phyloP scores from a whole-genome alignment of 1,284 basidiomycete genomes.

The Sparassis latifolia region DNA sequence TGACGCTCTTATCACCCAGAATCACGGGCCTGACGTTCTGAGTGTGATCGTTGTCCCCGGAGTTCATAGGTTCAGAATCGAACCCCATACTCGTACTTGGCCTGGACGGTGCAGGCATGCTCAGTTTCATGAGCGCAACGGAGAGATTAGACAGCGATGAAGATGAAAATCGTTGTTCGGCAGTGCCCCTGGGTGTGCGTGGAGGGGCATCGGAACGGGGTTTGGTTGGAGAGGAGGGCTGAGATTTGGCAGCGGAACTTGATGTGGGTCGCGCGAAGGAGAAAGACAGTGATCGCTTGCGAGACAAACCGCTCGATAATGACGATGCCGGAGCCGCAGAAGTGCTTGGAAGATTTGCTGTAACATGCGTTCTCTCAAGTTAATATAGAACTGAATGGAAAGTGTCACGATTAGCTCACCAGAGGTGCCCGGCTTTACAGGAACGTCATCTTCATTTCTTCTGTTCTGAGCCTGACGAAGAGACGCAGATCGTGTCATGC shows the following conservation, averaged over 20 bases:
- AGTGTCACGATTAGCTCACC: too few species aligned
- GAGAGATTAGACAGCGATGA: slow-evolving; percentile 40
- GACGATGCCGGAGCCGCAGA: background rate
- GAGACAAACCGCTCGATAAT: background rate
- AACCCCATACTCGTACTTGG: slow-evolving; percentile 65
- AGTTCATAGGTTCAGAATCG: slow-evolving; percentile 20
- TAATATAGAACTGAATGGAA: background rate
- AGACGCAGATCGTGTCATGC: slow-evolving; percentile 14
- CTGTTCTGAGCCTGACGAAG: slow-evolving; percentile 11
- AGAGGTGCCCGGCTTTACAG: background rate
- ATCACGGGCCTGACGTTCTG: too few species aligned
- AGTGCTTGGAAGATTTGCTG: too few species aligned
- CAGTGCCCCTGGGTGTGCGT: too few species aligned
- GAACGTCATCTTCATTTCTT: slow-evolving; percentile 6
- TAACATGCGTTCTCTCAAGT: too few species aligned
- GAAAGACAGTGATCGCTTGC: slow-evolving; percentile 8
- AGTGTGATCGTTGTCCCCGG: too few species aligned
- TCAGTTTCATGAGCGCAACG: slow-evolving; percentile 56
- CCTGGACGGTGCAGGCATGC: slow-evolving; percentile 49
- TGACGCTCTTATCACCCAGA: too few species aligned
- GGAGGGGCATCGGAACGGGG: background rate
- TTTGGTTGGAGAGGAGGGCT: slow-evolving; percentile 15
- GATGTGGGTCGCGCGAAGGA: slow-evolving; percentile 20
- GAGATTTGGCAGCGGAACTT: slow-evolving; percentile 23
- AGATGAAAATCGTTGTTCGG: background rate